phyloP scores from a whole-genome alignment of 768 basidiomycete species.

The Hericium coralloides region DNA sequence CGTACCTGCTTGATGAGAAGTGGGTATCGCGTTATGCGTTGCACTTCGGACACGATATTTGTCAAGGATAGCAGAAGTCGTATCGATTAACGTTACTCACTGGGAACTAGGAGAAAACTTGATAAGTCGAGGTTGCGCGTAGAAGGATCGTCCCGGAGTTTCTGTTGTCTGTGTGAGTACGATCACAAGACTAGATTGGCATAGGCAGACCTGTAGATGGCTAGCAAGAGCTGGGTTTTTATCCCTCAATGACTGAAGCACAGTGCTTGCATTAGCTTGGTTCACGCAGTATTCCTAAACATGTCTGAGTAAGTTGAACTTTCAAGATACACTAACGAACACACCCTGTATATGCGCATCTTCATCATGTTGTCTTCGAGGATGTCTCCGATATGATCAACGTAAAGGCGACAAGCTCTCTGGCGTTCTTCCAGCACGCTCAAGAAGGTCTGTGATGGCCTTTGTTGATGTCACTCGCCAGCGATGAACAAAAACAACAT shows the following conservation, averaged over 20 bases:
- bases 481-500: neutral
- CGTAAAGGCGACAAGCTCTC: slow-evolving; percentile 83
- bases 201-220: slow-evolving; percentile 50
- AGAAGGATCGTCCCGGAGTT: slow-evolving; percentile 65
- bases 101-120: slow-evolving; percentile 86
- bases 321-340: neutral
- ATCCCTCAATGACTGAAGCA: slow-evolving; percentile 65
- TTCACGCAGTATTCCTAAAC: slow-evolving; percentile 83
- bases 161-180: slow-evolving; percentile 29
- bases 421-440: slow-evolving; percentile 89
- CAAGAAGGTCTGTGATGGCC: slow-evolving; percentile 52
- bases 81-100: slow-evolving; percentile 33
- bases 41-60: slow-evolving; percentile 46
- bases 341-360: slow-evolving; percentile 75
- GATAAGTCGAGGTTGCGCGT: slow-evolving; percentile 82
- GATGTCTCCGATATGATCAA: slow-evolving; percentile 84
- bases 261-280: slow-evolving; percentile 68
- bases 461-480: neutral
- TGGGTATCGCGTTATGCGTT: slow-evolving; percentile 92
- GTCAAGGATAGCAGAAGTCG: neutral
- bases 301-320: neutral
- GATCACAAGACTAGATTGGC: neutral
- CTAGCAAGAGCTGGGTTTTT: slow-evolving; percentile 53
- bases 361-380: slow-evolving; percentile 64
- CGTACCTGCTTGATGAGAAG: slow-evolving; percentile 72